Base-by-base conservation (phyloP, 495 filamentous ascomycete species). In the Rostrohypoxylon terebratum region DNA sequence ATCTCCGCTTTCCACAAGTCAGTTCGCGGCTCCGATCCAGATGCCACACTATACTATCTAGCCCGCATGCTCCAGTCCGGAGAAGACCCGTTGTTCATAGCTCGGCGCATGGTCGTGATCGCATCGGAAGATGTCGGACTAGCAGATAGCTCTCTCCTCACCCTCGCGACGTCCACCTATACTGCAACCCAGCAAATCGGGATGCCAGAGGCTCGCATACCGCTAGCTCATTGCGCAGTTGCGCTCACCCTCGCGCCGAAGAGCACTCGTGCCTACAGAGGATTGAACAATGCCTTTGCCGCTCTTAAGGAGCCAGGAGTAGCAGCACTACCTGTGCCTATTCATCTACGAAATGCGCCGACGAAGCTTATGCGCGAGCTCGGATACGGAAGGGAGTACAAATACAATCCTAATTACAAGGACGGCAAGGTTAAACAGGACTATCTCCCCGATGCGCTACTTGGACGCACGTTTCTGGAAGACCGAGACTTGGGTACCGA, bases 1-100 rank as follows among this genome's bases (percentile, higher is more conserved):
- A 98, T 99, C 73, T 96, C 93, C 2, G 96, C 96, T 50, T 96
- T 99, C 77, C 96, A 99, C 83, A 99, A 99, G 71, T 93, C 93
- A 13, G 88, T 98, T 28, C 92, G 96, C 16, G 96, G 96, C 20
- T 92, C 89, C 59, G 88, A 96, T 75, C 81, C 95, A 1, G 91
- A 98, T 79, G 96, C 94, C 0, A 85, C 94, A 1, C 84, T 99
- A 2, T 98, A 97, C 81, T 99, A 98, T 78, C 88, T 99, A 5
- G 91, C 92, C 2, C 91, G 96, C 48, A 99, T 99, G 96, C 86
- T 99, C n/a, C 90, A 96, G 68, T 94, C 92, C 1, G 96, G 96
- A 42, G 96, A 99, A 79, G 96, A 98, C 75, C 94, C 95, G 0
- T 82, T 98, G 0, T 98, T 92, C 77, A 92, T 99, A 40, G 94